Conservation (phyloP, 2,329 filamentous ascomycete genomes). For the Colletotrichum limetticola region DNA sequence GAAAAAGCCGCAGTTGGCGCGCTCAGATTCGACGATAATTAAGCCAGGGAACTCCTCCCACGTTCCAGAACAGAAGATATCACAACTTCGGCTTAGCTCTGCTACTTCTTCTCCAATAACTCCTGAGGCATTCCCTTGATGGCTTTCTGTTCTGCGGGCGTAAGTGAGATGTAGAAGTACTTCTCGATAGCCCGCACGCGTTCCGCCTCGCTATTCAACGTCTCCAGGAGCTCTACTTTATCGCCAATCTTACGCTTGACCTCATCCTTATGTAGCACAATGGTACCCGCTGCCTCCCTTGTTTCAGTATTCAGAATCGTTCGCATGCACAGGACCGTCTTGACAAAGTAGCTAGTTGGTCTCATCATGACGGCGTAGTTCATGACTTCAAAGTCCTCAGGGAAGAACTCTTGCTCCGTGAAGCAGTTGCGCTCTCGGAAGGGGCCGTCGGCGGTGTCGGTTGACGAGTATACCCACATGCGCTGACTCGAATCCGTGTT, state of each 20-base stretch:
- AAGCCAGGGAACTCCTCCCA: neutral
- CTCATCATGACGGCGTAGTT: constrained; percentile 50
- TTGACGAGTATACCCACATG: constrained; percentile 52
- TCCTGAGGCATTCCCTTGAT: constrained; percentile 53
- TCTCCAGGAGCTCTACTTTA: constrained; percentile 53
- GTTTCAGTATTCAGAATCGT: constrained; percentile 40
- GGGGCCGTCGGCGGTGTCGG: constrained; percentile 36
- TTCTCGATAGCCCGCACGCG: constrained; percentile 58
- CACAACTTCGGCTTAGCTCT: neutral
- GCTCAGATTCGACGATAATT: neutral
- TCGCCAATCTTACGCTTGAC: constrained; percentile 55
- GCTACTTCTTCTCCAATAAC: neutral
- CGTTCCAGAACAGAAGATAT: neutral
- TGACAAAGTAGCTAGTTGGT: constrained; percentile 50
- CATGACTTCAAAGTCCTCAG: constrained; percentile 59
- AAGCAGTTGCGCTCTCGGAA: constrained; percentile 64
- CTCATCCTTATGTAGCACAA: constrained; percentile 55
- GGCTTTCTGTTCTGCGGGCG: constrained; percentile 55
- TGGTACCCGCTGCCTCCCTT: constrained; percentile 45
- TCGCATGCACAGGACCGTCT: constrained; percentile 48
- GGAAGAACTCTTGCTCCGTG: constrained; percentile 58
- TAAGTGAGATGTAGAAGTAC: constrained; percentile 61
- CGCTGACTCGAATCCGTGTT: constrained; percentile 47
- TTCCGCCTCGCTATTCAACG: constrained; percentile 57
- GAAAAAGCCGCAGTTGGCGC: accelerated